Base-by-base conservation (phyloP, 352 stramenopile genomes). In the Phytopythium montanum region DNA sequence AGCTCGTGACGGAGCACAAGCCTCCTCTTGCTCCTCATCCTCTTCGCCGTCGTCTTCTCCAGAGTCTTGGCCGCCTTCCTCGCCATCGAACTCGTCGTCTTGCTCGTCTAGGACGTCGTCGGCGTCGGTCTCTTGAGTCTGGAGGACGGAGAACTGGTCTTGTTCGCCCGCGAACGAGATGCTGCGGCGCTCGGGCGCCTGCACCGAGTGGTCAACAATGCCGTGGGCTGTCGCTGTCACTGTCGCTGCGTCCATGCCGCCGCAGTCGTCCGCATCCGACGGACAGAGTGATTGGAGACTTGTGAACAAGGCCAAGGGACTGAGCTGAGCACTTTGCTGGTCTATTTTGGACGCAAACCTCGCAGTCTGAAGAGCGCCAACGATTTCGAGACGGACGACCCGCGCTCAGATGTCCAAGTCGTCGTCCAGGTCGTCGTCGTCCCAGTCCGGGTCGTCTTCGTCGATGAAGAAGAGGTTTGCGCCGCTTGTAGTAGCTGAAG, bases 401-500 rank as follows among this genome's bases (percentile, higher is more conserved):
- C 25, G 5, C 13, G 14, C 7, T 54, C 68, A 81, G 29, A 81
- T 73, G 57, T 78, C 72, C 19, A 81, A 54, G 33, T 81, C 72
- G 54, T 81, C 72, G 59, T 81, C 72, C 19, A 81, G 52, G 34
- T 81, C 72, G 52, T 81, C 72, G 62, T 81, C 72, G 57, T 81
- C 72, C 76, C 75, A 93, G 68, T 93, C 83, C 16, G 79, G 83
- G 57, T 91, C 83, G 51, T 91, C 83, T 44, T 90, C 75, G 33
- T 93, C 83, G 56, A 93, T 93, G 58, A 87, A 90, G 38, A 93
- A 81, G 38, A 90, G 49, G 41, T 66, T 85, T 54, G 38, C 19
- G n/a, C 18, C 44, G 44, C 10, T 51, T 6, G 21, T 39, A 57
- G 7, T 18, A 2, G 42, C 29, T 28, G 54, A 58, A 19, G 45